Base-by-base conservation (phyloP, 148 eudicot species). In the Nepenthes gracilis region DNA sequence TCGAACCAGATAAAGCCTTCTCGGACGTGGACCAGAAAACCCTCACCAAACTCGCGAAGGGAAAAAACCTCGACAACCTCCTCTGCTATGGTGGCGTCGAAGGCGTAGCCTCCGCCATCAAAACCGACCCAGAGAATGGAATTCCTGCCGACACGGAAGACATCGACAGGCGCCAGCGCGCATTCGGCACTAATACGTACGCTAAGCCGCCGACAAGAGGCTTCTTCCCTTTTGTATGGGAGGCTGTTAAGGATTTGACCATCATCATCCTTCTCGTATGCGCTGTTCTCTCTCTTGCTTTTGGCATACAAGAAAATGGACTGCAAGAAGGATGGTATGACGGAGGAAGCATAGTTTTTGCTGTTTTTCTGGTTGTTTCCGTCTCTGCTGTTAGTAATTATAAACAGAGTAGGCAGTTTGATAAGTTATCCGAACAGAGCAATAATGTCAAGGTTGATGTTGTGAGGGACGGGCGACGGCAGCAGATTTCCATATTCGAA, bases 201-300 rank as follows among this genome's bases (percentile, higher is more conserved):
- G 43, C 58, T 33, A 75, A 58, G 54, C 78, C 78, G 60, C 71
- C 71, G 9, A 62, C 71, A 9, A 35, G 14, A 50, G 67, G 63
- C 10, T 35, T 75, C 0, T 13, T 75, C 15, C 62, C 58, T 14
- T 75, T 75, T 12, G 54, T 70, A 15, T 75, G 62, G 58, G 77
- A 73, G 11, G 60, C 72, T 15, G 63, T 73, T 52, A 63, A 67
- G 65, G 77, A 73, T 14, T 45, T 61, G 9, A 73, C 77, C 11
- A 68, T 73, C 9, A 37, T 73, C 3, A 67, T 73, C 10, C 69
- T 67, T 49, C 15, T 73, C 2, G 14, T 68, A 35, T 73, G 77
- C 52, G 77, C 77, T 35, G 72, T 65, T 14, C 64, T 73, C 12
- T 68, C 77, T 1, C 77, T 68, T 34, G 77, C 73, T 1, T 73